phyloP scores from a whole-genome alignment of 2,329 filamentous ascomycete genomes.

The Diplocarpon mali region DNA sequence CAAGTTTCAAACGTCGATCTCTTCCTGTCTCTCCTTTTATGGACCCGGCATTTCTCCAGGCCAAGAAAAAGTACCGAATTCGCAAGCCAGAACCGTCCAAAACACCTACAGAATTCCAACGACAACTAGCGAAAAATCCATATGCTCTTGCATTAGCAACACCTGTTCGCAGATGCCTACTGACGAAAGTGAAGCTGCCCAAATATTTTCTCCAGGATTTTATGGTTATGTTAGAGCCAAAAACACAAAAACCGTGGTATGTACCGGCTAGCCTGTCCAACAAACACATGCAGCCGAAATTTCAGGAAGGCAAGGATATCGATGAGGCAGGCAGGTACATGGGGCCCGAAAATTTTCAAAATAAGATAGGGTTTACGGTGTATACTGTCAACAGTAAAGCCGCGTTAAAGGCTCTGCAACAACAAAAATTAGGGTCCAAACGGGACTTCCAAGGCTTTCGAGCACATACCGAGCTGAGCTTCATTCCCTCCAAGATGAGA shows the following conservation, averaged over 20 bases:
- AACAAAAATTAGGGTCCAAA: background rate
- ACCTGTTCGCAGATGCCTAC: constrained; percentile 44
- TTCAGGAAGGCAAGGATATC: background rate
- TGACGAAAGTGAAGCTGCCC: constrained; percentile 41
- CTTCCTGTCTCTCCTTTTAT: constrained; percentile 39
- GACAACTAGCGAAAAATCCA: constrained; percentile 47
- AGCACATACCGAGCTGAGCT: background rate
- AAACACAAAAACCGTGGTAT: constrained; percentile 42
- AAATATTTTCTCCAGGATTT: constrained; percentile 53
- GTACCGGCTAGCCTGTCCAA: constrained; percentile 36
- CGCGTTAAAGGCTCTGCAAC: constrained; percentile 1
- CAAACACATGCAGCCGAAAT: constrained; percentile 1
- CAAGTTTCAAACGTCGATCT: constrained; percentile 2
- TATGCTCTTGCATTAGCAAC: constrained; percentile 54
- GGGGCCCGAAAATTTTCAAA: too few species aligned
- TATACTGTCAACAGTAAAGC: constrained; percentile 8
- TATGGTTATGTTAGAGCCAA: constrained; percentile 42
- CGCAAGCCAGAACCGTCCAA: constrained; percentile 27
- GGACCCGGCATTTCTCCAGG: constrained; percentile 31
- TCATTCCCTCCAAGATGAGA: constrained; percentile 3
- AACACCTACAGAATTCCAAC: constrained; percentile 38
- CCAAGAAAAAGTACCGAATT: constrained; percentile 23
- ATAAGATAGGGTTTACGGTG: constrained; percentile 5
- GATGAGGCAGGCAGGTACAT: too few species aligned
- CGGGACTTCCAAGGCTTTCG: background rate